Evolutionary conservation across 495 filamentous ascomycete genomes (phyloP).

Genomic region (Massariosphaeria phaeospora): DNA sequence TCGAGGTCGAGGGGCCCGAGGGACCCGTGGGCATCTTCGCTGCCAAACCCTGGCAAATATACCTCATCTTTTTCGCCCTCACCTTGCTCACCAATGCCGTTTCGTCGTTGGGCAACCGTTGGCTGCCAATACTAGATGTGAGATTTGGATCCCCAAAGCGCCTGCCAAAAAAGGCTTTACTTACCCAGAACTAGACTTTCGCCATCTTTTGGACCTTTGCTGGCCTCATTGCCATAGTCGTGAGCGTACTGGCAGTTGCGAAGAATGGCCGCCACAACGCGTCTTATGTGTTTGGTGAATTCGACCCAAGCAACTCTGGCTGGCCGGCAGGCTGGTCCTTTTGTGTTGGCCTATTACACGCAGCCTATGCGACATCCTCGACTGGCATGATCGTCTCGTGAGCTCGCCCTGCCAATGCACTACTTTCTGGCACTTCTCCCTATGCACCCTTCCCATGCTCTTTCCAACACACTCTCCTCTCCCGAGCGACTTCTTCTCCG

Average conservation of each 20-base stretch:
- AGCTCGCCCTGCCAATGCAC: constrained; percentile 21
- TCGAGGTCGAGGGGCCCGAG: constrained; percentile 40
- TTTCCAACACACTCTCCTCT: neutral
- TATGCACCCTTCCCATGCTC: constrained; percentile 5
- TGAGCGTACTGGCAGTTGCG: constrained; percentile 56
- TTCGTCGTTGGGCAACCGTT: constrained; percentile 53
- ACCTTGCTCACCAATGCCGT: constrained; percentile 54
- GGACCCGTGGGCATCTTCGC: constrained; percentile 30
- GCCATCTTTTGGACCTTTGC: constrained; percentile 63
- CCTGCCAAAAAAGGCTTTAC: constrained; percentile 1
- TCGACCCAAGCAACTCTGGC: constrained; percentile 50
- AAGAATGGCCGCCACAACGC: constrained; percentile 47
- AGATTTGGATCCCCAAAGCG: neutral
- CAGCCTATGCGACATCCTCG: constrained; percentile 56
- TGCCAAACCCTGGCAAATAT: constrained; percentile 57
- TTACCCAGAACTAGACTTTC: constrained; percentile 44
- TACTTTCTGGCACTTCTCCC: constrained; percentile 7
- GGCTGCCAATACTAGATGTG: constrained; percentile 57
- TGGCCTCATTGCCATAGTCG: constrained; percentile 56
- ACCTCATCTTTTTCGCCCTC: constrained; percentile 60
- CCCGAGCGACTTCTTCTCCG: constrained; percentile 8
- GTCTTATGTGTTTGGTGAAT: constrained; percentile 59
- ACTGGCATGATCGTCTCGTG: constrained; percentile 55
- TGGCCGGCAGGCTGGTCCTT: constrained; percentile 44
- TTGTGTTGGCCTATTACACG: constrained; percentile 50